Conservation (phyloP, 257 asterid genomes). For the Datura wrightii region DNA sequence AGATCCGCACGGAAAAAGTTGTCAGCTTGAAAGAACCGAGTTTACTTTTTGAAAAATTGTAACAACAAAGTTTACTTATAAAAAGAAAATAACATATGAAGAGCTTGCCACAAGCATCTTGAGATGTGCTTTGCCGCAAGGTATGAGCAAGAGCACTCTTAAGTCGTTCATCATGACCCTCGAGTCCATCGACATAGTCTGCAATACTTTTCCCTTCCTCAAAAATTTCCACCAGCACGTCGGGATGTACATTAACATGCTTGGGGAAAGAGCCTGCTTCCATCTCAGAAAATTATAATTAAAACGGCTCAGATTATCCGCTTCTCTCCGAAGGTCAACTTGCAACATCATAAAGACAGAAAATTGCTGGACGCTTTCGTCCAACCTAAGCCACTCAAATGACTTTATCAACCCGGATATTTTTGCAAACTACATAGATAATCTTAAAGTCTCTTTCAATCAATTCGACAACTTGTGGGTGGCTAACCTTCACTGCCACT, state of each 20-base stretch:
- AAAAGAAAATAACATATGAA: too few relatives aligned
- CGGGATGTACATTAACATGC: slow-evolving; percentile 85
- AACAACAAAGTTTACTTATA: too few relatives aligned
- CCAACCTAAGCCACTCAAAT: slow-evolving; percentile 80
- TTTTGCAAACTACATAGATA: slow-evolving; percentile 66
- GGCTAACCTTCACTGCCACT: slow-evolving; percentile 89
- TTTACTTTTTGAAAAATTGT: too few relatives aligned
- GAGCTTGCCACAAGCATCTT: slow-evolving; percentile 73
- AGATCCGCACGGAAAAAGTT: slow-evolving; percentile 78
- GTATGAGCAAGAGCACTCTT: slow-evolving; percentile 77
- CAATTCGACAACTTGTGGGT: slow-evolving; percentile 88
- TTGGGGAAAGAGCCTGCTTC: slow-evolving; percentile 88
- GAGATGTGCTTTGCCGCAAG: slow-evolving; percentile 70
- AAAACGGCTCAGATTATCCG: slow-evolving; percentile 83
- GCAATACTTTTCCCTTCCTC: slow-evolving; percentile 84
- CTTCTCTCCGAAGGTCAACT: slow-evolving; percentile 88
- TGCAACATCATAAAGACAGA: slow-evolving; percentile 88
- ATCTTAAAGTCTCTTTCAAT: slow-evolving; percentile 74
- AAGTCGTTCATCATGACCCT: slow-evolving; percentile 66
- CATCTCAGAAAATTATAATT: slow-evolving; percentile 76
- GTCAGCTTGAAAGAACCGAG: slow-evolving; percentile 59
- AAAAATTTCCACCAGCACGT: slow-evolving; percentile 84
- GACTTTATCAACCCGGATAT: slow-evolving; percentile 62
- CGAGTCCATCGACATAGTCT: slow-evolving; percentile 60
- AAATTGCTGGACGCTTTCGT: slow-evolving; percentile 82